Percentiles rank a stretch among this genome's conserved stretches.
Conservation (phyloP, 169 alveolate species). For the Eimeria tenella region DNA sequence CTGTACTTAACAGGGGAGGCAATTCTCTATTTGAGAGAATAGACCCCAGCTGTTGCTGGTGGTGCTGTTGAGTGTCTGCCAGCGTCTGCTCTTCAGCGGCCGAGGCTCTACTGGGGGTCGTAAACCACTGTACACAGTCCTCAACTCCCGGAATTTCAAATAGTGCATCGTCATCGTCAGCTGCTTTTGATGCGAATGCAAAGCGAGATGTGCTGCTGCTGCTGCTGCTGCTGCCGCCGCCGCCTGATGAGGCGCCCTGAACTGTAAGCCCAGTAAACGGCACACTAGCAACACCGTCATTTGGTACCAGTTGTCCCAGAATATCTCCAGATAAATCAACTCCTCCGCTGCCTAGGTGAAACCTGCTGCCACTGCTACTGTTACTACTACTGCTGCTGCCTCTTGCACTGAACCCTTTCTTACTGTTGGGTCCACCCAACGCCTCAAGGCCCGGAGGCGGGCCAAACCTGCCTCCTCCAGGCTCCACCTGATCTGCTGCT, state of each 20-base stretch:
- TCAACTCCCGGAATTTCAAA: conserved; percentile 60
- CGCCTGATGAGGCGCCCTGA: background rate
- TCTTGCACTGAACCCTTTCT: background rate
- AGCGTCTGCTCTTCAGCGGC: conserved; percentile 13
- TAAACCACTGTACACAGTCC: conserved; percentile 67
- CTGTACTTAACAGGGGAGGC: background rate
- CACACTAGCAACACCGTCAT: conserved; percentile 38
- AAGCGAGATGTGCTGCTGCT: conserved; percentile 57
- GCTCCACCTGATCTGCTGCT: background rate
- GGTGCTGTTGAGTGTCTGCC: conserved; percentile 13
- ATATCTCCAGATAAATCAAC: conserved; percentile 23
- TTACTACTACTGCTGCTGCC: conserved; percentile 28
- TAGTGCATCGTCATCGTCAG: conserved; percentile 46
- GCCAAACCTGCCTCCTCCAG: conserved; percentile 54
- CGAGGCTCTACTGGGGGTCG: conserved; percentile 29
- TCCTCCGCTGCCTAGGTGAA: background rate
- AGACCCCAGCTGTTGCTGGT: conserved; percentile 44
- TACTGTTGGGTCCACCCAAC: conserved; percentile 40
- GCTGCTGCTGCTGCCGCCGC: conserved; percentile 24
- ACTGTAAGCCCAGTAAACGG: conserved; percentile 43
- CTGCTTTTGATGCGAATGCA: conserved; percentile 49
- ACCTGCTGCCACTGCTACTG: conserved; percentile 65
- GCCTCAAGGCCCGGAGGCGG: conserved; percentile 69
- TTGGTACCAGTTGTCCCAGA: conserved; percentile 13
- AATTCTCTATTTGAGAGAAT: conserved; percentile 18